These are phyloP conservation scores for Lippia alba DNA, from an alignment of 305 asterid species.

Conservation along the genomic window DNA sequence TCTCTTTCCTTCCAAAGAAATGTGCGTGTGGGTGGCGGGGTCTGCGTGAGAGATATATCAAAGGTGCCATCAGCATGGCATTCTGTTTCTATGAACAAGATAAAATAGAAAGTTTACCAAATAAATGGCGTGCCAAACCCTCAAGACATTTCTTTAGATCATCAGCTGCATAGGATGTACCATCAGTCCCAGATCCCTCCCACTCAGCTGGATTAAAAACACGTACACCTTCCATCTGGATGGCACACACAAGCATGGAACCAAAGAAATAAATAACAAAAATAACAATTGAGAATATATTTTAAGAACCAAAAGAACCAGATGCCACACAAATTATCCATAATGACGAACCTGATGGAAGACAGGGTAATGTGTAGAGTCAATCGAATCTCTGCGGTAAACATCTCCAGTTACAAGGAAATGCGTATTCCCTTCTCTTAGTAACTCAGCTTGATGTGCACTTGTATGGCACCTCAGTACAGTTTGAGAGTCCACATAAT, in stretches of 20 bases:
- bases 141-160: conserved; percentile 7
- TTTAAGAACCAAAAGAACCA: not conserved
- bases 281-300: not conserved
- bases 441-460: conserved; percentile 11
- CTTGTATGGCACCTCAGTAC: conserved; percentile 10
- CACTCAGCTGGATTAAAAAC: not conserved
- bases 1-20: not conserved
- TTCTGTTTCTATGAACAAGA: not conserved
- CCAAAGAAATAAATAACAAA: too few relatives aligned
- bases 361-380: conserved; percentile 1
- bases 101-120: not conserved
- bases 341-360: conserved; percentile 1
- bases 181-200: conserved; percentile 12
- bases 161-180: not conserved
- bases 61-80: not conserved
- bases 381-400: conserved; percentile 11
- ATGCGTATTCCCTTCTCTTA: not conserved
- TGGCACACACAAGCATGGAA: not conserved
- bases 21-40: not conserved
- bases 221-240: conserved; percentile 4
- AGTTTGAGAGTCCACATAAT: not conserved
- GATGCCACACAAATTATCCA: not conserved
- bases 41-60: not conserved
- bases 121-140: conserved; percentile 8
- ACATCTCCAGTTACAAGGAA: conserved; percentile 14